Evolutionary conservation across 2,329 filamentous ascomycete genomes (phyloP).

Genomic region (Pseudomassariella vexata): DNA sequence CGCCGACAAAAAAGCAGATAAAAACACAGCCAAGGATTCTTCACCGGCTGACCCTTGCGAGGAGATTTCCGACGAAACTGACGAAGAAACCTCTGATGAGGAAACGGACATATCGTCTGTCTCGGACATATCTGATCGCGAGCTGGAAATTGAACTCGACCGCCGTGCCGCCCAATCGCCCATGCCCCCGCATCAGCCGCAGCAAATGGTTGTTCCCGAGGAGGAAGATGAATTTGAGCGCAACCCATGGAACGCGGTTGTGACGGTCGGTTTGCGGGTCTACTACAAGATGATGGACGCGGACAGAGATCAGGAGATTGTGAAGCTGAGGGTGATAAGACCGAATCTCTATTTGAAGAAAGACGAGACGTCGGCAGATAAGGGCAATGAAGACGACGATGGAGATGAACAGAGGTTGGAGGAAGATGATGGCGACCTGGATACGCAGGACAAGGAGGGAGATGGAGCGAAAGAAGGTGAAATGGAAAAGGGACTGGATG

Average conservation of each 20-base stretch:
- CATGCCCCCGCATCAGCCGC: constrained; percentile 19
- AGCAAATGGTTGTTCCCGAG: constrained; percentile 28
- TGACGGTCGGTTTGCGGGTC: constrained; percentile 54
- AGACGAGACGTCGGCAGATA: constrained; percentile 17
- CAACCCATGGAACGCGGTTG: constrained; percentile 59
- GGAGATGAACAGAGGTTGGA: no score
- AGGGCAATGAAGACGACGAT: constrained; percentile 14
- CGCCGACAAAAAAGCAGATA: no score
- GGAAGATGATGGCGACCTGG: constrained; percentile 17
- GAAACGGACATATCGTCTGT: constrained; percentile 26
- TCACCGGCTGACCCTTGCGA: no score
- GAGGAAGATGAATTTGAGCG: constrained; percentile 49
- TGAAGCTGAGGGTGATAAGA: constrained; percentile 33
- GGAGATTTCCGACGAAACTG: no score
- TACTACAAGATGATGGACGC: constrained; percentile 43
- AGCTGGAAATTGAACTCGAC: constrained; percentile 28
- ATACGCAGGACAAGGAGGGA: no score
- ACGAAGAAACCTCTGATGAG: constrained; percentile 12
- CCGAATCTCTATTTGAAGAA: constrained; percentile 27
- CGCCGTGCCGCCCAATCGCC: constrained; percentile 11
- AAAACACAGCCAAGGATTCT: no score
- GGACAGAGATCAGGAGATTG: constrained; percentile 24
- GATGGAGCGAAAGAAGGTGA: constrained; percentile 21
- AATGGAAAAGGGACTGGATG: constrained; percentile 28
- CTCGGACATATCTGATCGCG: constrained; percentile 33